Percentiles rank a stretch among this genome's conserved stretches.
Conservation (phyloP, 805 yeast species). For the Metschnikowia similis region DNA sequence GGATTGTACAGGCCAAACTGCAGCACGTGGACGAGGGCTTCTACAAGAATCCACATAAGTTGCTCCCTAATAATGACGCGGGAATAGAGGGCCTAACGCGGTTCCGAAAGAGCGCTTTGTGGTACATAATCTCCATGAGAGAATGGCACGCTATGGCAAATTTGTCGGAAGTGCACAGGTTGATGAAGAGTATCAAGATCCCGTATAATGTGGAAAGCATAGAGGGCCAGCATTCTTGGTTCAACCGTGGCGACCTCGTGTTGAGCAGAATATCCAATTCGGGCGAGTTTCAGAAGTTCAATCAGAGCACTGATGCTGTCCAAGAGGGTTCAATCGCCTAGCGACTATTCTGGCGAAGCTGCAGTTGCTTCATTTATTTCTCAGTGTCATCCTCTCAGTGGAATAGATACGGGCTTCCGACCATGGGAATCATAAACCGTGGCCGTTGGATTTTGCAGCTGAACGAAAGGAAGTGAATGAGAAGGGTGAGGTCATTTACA, state of each 20-base stretch:
- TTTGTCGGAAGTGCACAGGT: conserved; percentile 21
- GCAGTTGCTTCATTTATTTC: too few relatives aligned
- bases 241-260: conserved; percentile 28
- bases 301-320: not conserved
- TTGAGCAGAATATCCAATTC: conserved; percentile 20
- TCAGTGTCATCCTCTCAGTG: too few relatives aligned
- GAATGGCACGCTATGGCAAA: conserved; percentile 50
- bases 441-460: too few relatives aligned
- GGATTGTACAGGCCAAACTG: conserved; percentile 5
- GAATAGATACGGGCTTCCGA: too few relatives aligned
- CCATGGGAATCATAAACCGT: too few relatives aligned
- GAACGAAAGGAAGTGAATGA: too few relatives aligned
- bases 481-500: too few relatives aligned
- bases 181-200: conserved; percentile 26
- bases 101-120: conserved; percentile 68
- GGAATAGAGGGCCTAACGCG: conserved; percentile 54
- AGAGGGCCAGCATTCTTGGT: conserved; percentile 26
- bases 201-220: conserved; percentile 15
- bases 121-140: conserved; percentile 70
- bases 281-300: not conserved
- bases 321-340: not conserved
- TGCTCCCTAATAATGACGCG: conserved; percentile 32
- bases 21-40: conserved; percentile 27
- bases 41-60: conserved; percentile 32
- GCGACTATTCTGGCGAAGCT: not conserved